Evolutionary conservation across 257 asterid species (phyloP).

Genomic region (Coffea eugenioides): DNA sequence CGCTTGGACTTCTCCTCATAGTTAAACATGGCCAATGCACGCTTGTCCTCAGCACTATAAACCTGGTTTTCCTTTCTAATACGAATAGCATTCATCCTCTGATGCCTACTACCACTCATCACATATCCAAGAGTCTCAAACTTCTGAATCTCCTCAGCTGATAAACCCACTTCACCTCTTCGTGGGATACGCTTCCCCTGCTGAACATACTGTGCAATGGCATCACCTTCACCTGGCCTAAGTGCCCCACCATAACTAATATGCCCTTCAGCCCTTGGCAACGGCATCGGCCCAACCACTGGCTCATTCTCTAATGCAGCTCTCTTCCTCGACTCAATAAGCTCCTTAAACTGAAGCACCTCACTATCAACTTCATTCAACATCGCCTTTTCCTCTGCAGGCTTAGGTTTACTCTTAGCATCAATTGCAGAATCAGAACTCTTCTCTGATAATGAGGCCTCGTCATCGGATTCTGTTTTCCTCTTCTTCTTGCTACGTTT

Average conservation of each 20-base stretch:
- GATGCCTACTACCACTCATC: constrained; percentile 99
- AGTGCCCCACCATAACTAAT: constrained; percentile 99
- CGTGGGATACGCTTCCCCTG: constrained; percentile 99
- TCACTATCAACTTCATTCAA: constrained; percentile 43
- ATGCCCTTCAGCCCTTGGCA: constrained; percentile 94
- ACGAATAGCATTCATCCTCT: constrained; percentile 99
- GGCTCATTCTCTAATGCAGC: constrained; percentile 56
- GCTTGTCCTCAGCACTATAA: constrained; percentile 95
- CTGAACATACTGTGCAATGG: constrained; percentile 97
- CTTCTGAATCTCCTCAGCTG: constrained; percentile 92
- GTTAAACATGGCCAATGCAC: constrained; percentile 97
- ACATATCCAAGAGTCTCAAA: constrained; percentile 93
- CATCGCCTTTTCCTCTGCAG: constrained; percentile 36
- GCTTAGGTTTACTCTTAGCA: constrained; percentile 25
- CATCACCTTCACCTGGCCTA: constrained; percentile 99
- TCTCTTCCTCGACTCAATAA: constrained; percentile 62
- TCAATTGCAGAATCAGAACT: constrained; percentile 36
- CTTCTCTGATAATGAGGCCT: constrained; percentile 23
- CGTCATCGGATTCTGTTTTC: constrained; percentile 39
- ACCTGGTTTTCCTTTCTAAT: constrained; percentile 98
- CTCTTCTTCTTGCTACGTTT: constrained; percentile 47
- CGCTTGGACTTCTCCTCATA: constrained; percentile 98
- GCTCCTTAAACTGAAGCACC: constrained; percentile 60
- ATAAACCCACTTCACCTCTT: constrained; percentile 98
- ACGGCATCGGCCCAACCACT: constrained; percentile 87